A percentile compares a stretch with the other conserved stretches of the same genome.
Conservation (phyloP, 2,329 filamentous ascomycete species). For the Colletotrichum liriopes region DNA sequence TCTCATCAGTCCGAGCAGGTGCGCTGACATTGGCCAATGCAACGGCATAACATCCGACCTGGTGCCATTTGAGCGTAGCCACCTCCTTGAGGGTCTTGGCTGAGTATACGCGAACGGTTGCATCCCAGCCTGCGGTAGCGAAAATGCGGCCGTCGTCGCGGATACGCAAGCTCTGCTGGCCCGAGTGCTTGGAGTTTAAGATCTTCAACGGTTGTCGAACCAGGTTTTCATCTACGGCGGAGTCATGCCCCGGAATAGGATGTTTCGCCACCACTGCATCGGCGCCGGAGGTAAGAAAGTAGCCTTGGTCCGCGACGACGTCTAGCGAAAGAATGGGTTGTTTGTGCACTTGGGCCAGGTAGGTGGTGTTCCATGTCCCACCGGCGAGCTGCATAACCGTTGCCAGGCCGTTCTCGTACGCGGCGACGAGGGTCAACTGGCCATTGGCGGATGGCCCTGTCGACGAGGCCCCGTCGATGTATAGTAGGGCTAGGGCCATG, state of each 20-base stretch:
- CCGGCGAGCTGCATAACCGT: slow-evolving; percentile 72
- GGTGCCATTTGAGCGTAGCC: slow-evolving; percentile 95
- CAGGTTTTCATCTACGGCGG: not conserved
- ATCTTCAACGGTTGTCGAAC: slow-evolving; percentile 68
- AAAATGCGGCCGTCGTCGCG: slow-evolving; percentile 87
- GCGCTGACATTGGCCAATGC: slow-evolving; percentile 73
- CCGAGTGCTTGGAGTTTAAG: slow-evolving; percentile 87
- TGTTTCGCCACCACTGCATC: slow-evolving; percentile 87
- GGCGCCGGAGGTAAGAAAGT: slow-evolving; percentile 85
- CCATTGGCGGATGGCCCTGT: slow-evolving; percentile 19
- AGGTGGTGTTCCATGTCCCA: slow-evolving; percentile 67
- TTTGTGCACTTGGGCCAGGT: slow-evolving; percentile 77
- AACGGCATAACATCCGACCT: slow-evolving; percentile 86
- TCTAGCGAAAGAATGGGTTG: slow-evolving; percentile 88
- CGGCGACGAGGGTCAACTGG: slow-evolving; percentile 76
- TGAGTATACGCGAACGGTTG: slow-evolving; percentile 85
- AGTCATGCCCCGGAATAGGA: slow-evolving; percentile 65
- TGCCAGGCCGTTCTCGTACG: slow-evolving; percentile 88
- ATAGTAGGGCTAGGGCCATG: slow-evolving; percentile 82
- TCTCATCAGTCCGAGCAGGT: slow-evolving; percentile 19
- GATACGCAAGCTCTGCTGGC: slow-evolving; percentile 86
- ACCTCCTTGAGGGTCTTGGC: slow-evolving; percentile 86
- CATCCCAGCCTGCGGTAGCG: slow-evolving; percentile 95
- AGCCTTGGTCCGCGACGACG: slow-evolving; percentile 64
- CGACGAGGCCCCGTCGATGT: slow-evolving; percentile 54